phyloP scores from a whole-genome alignment of 1,284 basidiomycete species.

The Mycosarcoma mackinlayi region DNA sequence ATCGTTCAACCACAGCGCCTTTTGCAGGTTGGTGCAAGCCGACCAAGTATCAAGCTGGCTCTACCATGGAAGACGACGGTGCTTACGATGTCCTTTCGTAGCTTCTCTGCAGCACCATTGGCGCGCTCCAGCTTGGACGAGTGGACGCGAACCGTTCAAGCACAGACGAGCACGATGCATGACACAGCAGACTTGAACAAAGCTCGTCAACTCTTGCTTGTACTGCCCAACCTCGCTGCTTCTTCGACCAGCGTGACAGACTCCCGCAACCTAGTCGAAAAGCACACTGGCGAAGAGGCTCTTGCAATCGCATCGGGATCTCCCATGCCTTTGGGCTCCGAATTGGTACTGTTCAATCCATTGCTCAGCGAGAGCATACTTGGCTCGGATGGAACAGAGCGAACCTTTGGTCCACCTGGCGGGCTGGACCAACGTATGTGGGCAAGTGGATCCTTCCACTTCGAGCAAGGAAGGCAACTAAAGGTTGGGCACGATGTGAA shows the following conservation, averaged over 20 bases:
- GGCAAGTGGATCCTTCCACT: conserved; percentile 46
- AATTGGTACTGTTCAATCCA: conserved; percentile 45
- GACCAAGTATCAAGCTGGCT: not conserved
- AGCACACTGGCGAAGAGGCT: conserved; percentile 24
- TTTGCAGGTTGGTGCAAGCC: conserved; percentile 1
- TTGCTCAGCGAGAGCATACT: conserved; percentile 34
- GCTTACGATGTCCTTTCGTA: not conserved
- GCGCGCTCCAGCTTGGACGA: conserved; percentile 18
- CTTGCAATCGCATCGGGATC: conserved; percentile 3
- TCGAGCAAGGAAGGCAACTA: conserved; percentile 21
- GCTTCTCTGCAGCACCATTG: not conserved
- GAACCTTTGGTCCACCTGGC: conserved; percentile 40
- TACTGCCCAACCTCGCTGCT: conserved; percentile 19
- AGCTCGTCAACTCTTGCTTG: conserved; percentile 37
- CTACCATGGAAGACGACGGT: not conserved
- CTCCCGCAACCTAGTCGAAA: conserved; percentile 9
- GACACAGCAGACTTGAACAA: conserved; percentile 45
- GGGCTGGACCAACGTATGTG: conserved; percentile 49
- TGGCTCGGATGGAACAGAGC: conserved; percentile 28
- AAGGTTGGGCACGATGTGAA: conserved; percentile 24
- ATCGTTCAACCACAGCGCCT: conserved; percentile 9
- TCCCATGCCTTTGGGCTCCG: conserved; percentile 27
- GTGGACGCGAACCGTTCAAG: conserved; percentile 21
- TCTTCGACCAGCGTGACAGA: conserved; percentile 3
- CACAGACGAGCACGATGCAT: conserved; percentile 22